These are phyloP conservation scores for Akanthomyces uredinophilus DNA, from an alignment of 2,329 filamentous ascomycete species.

Conservation along the genomic window DNA sequence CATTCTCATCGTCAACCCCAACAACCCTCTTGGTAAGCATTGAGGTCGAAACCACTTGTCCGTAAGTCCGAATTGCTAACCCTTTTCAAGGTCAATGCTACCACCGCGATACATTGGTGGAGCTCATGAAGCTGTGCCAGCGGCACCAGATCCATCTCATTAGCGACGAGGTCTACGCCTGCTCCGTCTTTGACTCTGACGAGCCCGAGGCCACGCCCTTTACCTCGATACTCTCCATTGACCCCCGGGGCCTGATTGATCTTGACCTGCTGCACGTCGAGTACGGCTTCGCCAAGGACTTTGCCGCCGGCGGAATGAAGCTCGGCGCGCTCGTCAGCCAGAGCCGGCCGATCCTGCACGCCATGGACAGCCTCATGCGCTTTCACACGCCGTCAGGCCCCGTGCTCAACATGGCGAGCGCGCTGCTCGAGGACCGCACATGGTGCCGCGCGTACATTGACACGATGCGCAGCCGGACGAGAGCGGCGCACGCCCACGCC, in stretches of 20 bases:
- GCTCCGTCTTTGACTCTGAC: constrained; percentile 41
- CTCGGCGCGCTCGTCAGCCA: constrained; percentile 43
- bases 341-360: constrained; percentile 27
- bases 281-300: constrained; percentile 44
- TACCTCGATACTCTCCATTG: constrained; percentile 44
- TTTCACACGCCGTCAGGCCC: constrained; percentile 44
- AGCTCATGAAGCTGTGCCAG: constrained; percentile 45
- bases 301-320: constrained; percentile 48
- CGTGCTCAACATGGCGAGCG: constrained; percentile 36
- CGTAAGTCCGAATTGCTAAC: background rate
- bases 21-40: constrained; percentile 44
- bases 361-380: constrained; percentile 35
- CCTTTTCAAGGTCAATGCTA: constrained; percentile 36
- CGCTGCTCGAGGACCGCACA: constrained; percentile 40
- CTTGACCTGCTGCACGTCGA: constrained; percentile 45
- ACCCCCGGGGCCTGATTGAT: constrained; percentile 39
- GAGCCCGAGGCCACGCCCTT: constrained; percentile 32
- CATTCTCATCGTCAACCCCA: constrained; percentile 47
- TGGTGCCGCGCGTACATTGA: constrained; percentile 42
- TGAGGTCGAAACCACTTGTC: background rate
- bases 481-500: constrained; percentile 35
- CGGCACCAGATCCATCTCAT: constrained; percentile 47
- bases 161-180: constrained; percentile 55
- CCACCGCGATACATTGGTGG: constrained; percentile 35
- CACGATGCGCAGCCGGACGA: constrained; percentile 34